Percentiles rank a stretch among this genome's conserved stretches.
phyloP scores from a whole-genome alignment of 768 basidiomycete species.

The Mrakia blollopis region DNA sequence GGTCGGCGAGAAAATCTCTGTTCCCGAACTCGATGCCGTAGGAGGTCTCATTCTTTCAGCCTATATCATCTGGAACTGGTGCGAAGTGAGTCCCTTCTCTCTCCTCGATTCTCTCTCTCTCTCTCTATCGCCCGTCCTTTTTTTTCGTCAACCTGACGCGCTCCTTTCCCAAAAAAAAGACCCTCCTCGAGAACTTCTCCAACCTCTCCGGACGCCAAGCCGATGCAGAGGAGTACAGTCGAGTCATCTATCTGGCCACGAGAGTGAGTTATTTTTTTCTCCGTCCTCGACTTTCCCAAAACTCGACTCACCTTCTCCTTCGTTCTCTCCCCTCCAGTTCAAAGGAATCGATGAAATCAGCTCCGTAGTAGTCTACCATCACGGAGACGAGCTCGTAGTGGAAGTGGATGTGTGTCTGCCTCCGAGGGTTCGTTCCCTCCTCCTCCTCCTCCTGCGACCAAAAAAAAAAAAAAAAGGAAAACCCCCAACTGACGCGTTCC shows the following conservation, averaged over 20 bases:
- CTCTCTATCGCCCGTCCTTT: no score
- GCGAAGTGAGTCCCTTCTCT: conserved; percentile 2
- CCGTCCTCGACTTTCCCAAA: no score
- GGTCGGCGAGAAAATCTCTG: conserved; percentile 23
- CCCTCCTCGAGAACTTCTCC: conserved; percentile 29
- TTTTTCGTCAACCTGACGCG: no score
- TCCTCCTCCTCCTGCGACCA: neutral
- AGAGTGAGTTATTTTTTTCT: conserved; percentile 2
- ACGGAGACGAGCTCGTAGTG: conserved; percentile 21
- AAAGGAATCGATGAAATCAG: conserved; percentile 2
- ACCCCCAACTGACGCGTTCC: neutral
- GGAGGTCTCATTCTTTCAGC: conserved; percentile 21
- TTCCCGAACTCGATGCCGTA: conserved; percentile 22
- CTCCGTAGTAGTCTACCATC: conserved; percentile 23
- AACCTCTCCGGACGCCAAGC: conserved; percentile 23
- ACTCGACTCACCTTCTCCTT: neutral
- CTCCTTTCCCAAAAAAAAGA: no score
- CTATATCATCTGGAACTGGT: conserved; percentile 32
- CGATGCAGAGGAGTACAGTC: conserved; percentile 12
- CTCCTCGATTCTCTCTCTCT: neutral
- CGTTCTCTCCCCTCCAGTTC: neutral
- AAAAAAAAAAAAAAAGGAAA: no score
- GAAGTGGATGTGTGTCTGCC: conserved; percentile 31
- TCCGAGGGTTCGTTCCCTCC: neutral
- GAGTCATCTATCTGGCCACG: conserved; percentile 26